Percentiles rank a stretch among this genome's conserved stretches.
Conservation (phyloP, 2,329 filamentous ascomycete genomes). For the Helotiales sp. region DNA sequence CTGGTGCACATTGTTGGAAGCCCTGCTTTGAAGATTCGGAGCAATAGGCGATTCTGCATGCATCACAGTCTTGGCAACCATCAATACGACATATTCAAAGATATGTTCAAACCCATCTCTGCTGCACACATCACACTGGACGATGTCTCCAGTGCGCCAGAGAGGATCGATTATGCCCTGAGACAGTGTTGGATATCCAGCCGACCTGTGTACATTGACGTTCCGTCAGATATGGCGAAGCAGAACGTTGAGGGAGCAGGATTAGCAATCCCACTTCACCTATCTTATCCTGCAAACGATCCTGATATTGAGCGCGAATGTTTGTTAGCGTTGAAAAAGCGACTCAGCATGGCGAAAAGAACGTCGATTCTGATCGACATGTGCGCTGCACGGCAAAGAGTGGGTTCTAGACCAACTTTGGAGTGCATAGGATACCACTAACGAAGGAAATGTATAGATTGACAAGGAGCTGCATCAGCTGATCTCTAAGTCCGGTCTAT, state of each 20-base stretch:
- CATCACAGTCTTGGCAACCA: slow-evolving; percentile 74
- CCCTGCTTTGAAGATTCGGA: no score
- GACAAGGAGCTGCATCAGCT: no score
- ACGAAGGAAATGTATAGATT: no score
- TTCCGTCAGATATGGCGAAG: slow-evolving; percentile 77
- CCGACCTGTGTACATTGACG: slow-evolving; percentile 77
- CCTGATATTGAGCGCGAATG: slow-evolving; percentile 72
- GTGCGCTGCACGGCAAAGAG: no score
- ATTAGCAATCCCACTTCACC: slow-evolving; percentile 67
- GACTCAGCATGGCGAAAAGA: no score
- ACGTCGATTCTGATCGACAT: no score
- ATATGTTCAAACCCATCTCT: slow-evolving; percentile 72
- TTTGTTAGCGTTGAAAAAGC: slow-evolving; percentile 28
- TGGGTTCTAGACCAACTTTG: no score
- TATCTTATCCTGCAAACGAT: slow-evolving; percentile 58
- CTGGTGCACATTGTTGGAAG: slow-evolving; percentile 45
- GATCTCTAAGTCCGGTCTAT: slow-evolving; percentile 55
- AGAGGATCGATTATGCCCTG: slow-evolving; percentile 76
- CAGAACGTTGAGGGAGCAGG: slow-evolving; percentile 71
- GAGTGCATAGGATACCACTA: no score
- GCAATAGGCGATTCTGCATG: no score
- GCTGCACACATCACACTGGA: slow-evolving; percentile 69
- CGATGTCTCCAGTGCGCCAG: slow-evolving; percentile 65
- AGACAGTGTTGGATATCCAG: slow-evolving; percentile 70
- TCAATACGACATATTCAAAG: slow-evolving; percentile 76